Base-by-base conservation (phyloP, 2,329 filamentous ascomycete species). In the Periconia sp. region DNA sequence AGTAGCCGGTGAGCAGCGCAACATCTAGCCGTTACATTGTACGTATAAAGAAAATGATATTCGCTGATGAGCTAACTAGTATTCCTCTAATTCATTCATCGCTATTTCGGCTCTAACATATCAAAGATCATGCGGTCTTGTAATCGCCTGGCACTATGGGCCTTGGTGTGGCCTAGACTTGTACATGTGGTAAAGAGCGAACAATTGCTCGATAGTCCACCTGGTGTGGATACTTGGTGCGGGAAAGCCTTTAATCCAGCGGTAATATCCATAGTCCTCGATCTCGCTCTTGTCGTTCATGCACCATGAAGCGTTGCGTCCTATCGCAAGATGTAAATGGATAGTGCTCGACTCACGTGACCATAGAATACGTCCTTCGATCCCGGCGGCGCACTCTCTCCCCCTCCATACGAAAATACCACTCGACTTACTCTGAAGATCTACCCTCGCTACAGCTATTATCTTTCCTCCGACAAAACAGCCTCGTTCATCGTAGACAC, bases 401-500 rank as follows among this genome's bases (percentile, higher is more conserved):
- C 4, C 32, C 32, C 9, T 11, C 32, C 32, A 11, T 12, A 19
- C 18, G 5, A 12, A 11, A 12, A 6, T 72, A 15, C 33, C 57
- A 3, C 61, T 80, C 11, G 65, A 75, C 49, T 48, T 79, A 2
- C 65, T 63, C n/a, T 40, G 11, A 24, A 33, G 10, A 46, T 79
- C n/a, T 67, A 70, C 32, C 73, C 78, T 11, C 72, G 73, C 5
- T 73, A 78, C 59, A 75, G 60, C 35, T 70, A 79, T 5, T 81
- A 79, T 57, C 65, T 72, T 13, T 69, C 59, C 24, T 75, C 77
- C 42, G 44, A 49, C 3, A 43, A 40, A 1, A 74, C 60, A 4
- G 55, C 31, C 13, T 40, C 78, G 73, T 61, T 83, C 76, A 50
- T 83, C 75, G 54, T 82, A 73, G 17, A 81, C 71, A 35, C 75